Evolutionary conservation across 495 filamentous ascomycete species (phyloP), one percentile per base, ranked within the genome.

Genomic region (Poronia punctata): DNA sequence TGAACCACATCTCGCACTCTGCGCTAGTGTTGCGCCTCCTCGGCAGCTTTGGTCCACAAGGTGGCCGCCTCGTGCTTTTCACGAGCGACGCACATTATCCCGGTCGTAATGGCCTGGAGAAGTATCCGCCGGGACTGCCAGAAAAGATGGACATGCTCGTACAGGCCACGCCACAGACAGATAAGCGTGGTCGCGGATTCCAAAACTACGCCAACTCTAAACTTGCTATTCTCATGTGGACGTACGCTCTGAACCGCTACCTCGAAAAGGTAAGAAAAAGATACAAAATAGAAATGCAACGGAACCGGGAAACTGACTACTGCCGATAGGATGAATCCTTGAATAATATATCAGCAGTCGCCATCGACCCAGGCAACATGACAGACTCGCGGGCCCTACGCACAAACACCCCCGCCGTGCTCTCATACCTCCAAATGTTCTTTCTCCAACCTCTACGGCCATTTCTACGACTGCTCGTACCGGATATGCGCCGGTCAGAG

Each of bases 301-400:
- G n/a, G n/a, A n/a, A n/a, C n/a, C n/a, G n/a, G 14, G 9, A 18
- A 5, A 7, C 27, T 11, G 7, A 5, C 31, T 23, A 35, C 12
- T 48, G 12, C 38, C 28, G 18, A 7, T 28, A 55, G 67, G 53
- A 67, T 19, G 39, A 56, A 4, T 40, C 30, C 4, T 41, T 70
- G 18, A 55, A 44, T 29, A 66, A 62, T 0, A 66, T 74, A 41
- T 71, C 67, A 1, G 66, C 60, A 12, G 54, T 68, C 5, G 59
- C 62, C 15, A 60, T 72, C 24, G 65, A 74, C 42, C 70, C 69
- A 0, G 68, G 72, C 10, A 68, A 54, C 20, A 38, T 74, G 18
- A 44, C 49, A 10, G 64, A 70, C 49, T 74, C 69, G 20, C 68
- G 69, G 7, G 66, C 66, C 4, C 43, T 71, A 31, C 53, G 45